Evolutionary conservation across 371 early-diverging fungal genomes (phyloP).

Genomic region (Coemansia sp.): DNA sequence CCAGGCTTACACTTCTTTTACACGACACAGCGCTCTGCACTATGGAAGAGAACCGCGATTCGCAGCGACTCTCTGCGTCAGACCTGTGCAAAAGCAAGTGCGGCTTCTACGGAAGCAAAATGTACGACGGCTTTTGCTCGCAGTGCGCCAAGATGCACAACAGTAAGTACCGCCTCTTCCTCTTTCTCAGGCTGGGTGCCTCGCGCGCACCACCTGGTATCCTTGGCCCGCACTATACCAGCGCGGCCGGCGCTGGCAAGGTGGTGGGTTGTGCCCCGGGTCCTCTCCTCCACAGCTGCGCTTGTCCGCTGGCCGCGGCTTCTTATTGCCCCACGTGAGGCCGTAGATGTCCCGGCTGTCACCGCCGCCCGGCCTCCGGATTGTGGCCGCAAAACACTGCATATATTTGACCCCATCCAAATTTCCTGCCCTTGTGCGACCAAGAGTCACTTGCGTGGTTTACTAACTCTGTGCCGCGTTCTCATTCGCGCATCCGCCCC

Average conservation of each 20-base stretch:
- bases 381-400: constrained; percentile 12
- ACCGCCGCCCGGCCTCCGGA: not conserved
- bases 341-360: not conserved
- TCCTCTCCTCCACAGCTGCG: not conserved
- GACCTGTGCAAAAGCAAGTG: constrained; percentile 48
- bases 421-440: constrained; percentile 13
- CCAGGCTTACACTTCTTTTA: not conserved
- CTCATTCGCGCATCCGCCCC: constrained; percentile 1
- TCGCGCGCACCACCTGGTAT: not conserved
- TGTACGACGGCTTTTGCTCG: constrained; percentile 77
- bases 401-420: constrained; percentile 14
- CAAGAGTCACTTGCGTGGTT: constrained; percentile 4
- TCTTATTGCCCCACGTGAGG: constrained; percentile 23
- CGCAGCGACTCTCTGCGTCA: constrained; percentile 31
- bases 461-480: constrained; percentile 9
- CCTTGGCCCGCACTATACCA: not conserved
- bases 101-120: constrained; percentile 55
- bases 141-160: constrained; percentile 70
- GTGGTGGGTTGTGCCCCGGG: no score
- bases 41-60: constrained; percentile 51
- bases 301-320: not conserved
- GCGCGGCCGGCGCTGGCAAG: not conserved
- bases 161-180: constrained; percentile 28
- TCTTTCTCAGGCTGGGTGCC: not conserved
- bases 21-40: not conserved